Evolutionary conservation across 1,139 yeast species (phyloP), one percentile per base, ranked within the genome.

Genomic region (Kodamaea alishanica): DNA sequence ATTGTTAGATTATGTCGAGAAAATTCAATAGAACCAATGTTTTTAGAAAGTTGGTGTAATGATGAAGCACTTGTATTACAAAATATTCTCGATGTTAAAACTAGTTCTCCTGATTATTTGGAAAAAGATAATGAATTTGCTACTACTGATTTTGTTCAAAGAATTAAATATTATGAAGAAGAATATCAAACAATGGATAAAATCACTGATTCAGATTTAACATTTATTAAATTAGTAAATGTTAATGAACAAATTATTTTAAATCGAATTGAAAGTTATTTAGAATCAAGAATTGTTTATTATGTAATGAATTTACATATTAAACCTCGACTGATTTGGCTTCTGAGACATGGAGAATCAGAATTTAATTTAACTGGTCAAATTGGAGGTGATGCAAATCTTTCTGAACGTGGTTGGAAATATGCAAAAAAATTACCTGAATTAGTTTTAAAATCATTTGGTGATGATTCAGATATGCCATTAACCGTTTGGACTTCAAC

Each of bases 401-500:
- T 92, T 42, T 82, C 94, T 32, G 84, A 83, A 45, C 74, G 98
- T 36, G 98, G 98, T 6, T 75, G 84, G 67, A 68, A 83, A 54
- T 92, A 92, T 58, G 95, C 97, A 5, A 68, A 75, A 40, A 87
- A 83, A 60, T 73, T 92, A 44, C 96, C 97, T 1, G 82, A 79
- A 30, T 60, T 92, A 47, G 94, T 89, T 3, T 70, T 72, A 41
- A 75, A 81, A 48, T 84, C 89, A 6, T 79, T 87, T 37, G 92
- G 89, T 5, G 73, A 67, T 38, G 92, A 87, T 44, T 60, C 66
- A 47, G 77, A 76, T 45, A 75, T 77, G 27, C 77, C 84, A 41
- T 70, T 92, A 53, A 89, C 96, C 2, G 95, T 92, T 30, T 92
- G 98, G 98, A 92, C 97, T 0, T 88, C 97, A 4, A 92, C 98